Percentiles rank a stretch among this genome's conserved stretches.
Evolutionary conservation across 139 green algal species (phyloP).

Genomic region (Micractinium sp.): DNA sequence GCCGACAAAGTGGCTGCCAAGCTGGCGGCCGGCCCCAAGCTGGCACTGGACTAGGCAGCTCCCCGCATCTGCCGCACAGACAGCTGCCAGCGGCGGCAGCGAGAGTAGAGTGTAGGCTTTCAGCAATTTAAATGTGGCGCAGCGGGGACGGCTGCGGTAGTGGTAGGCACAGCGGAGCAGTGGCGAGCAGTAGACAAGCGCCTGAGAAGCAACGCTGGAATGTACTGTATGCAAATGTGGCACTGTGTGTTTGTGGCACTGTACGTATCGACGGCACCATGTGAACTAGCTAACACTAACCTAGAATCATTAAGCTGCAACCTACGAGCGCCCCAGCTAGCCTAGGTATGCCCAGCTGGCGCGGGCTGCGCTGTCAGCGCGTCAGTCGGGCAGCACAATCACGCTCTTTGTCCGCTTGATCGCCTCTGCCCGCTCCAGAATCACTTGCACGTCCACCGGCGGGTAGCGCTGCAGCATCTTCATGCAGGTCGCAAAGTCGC

Average conservation of each 20-base stretch:
- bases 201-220: too few relatives aligned
- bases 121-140: too few relatives aligned
- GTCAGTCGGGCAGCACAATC: slow-evolving; percentile 32
- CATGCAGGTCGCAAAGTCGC: slow-evolving; percentile 91
- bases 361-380: not conserved
- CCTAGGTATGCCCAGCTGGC: not conserved
- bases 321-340: not conserved
- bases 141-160: too few relatives aligned
- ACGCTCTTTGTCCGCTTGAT: slow-evolving; percentile 40
- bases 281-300: too few relatives aligned
- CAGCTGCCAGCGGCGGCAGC: too few relatives aligned
- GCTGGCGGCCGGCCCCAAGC: not conserved
- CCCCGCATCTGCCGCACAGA: too few relatives aligned
- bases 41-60: not conserved
- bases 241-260: not conserved
- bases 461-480: slow-evolving; percentile 94
- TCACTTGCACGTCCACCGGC: slow-evolving; percentile 62
- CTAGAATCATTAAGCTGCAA: too few relatives aligned
- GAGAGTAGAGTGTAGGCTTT: too few relatives aligned
- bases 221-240: not conserved
- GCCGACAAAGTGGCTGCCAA: not conserved
- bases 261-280: too few relatives aligned
- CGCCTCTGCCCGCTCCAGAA: slow-evolving; percentile 54
- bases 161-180: too few relatives aligned
- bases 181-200: too few relatives aligned